Percentiles rank a stretch among this genome's conserved stretches.
Evolutionary conservation across 768 basidiomycete genomes (phyloP).

Genomic region (Calocera cornea): DNA sequence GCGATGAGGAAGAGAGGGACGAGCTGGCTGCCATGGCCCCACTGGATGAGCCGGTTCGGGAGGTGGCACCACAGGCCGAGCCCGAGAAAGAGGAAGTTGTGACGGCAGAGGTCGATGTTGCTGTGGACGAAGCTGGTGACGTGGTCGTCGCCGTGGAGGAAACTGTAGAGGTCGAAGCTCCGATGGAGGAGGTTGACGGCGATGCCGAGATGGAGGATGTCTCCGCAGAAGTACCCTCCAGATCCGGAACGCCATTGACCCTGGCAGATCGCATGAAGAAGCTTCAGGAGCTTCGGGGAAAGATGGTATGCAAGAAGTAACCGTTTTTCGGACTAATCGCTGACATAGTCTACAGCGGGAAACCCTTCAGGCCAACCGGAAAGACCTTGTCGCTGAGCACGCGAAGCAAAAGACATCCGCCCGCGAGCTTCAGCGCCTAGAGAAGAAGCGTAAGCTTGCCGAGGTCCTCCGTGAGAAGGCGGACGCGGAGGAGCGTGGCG

Average conservation of each 20-base stretch:
- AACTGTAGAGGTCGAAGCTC: slow-evolving; percentile 18
- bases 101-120: slow-evolving; percentile 8
- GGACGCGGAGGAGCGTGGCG: slow-evolving; percentile 27
- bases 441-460: slow-evolving; percentile 80
- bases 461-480: slow-evolving; percentile 67
- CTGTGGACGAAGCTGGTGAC: slow-evolving; percentile 5
- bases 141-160: slow-evolving; percentile 19
- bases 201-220: slow-evolving; percentile 15
- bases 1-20: neutral
- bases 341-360: slow-evolving; percentile 37
- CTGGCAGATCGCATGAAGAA: slow-evolving; percentile 67
- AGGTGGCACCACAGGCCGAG: slow-evolving; percentile 6
- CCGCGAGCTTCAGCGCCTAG: slow-evolving; percentile 69
- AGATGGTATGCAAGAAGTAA: slow-evolving; percentile 49
- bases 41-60: neutral
- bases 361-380: slow-evolving; percentile 70
- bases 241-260: slow-evolving; percentile 23
- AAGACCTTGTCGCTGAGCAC: slow-evolving; percentile 73
- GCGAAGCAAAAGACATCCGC: slow-evolving; percentile 62
- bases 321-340: slow-evolving; percentile 6
- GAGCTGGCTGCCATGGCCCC: slow-evolving; percentile 1
- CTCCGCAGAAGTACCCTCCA: slow-evolving; percentile 14
- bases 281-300: slow-evolving; percentile 58
- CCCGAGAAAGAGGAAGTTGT: slow-evolving; percentile 6
- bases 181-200: slow-evolving; percentile 8